These are phyloP conservation scores for Fraxinus excelsior DNA, from an alignment of 257 asterid genomes.

Conservation along the genomic window DNA sequence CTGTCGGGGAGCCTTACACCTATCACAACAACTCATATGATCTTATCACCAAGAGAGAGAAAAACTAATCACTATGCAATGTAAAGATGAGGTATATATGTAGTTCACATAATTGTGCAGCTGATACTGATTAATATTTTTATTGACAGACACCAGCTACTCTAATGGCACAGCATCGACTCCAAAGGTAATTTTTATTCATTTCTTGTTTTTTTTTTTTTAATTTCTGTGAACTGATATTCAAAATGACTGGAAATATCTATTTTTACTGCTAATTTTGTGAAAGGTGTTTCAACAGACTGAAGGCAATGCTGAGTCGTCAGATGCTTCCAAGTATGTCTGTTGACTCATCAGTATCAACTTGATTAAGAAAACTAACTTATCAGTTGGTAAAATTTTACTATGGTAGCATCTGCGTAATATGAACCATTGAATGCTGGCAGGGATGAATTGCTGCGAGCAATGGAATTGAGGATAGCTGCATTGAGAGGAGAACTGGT, in stretches of 20 bases:
- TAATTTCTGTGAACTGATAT: not conserved
- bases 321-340: constrained; percentile 86
- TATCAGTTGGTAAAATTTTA: not conserved
- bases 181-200: constrained; percentile 37
- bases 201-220: constrained; percentile 4
- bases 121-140: constrained; percentile 18
- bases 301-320: constrained; percentile 36
- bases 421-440: constrained; percentile 23
- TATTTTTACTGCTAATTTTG: constrained; percentile 22
- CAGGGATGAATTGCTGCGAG: constrained; percentile 90
- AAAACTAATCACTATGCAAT: constrained; percentile 5
- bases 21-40: constrained; percentile 7
- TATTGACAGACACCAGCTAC: constrained; percentile 37
- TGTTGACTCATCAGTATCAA: constrained; percentile 22
- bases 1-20: not conserved
- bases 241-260: constrained; percentile 3
- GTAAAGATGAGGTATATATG: not conserved
- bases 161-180: constrained; percentile 32
- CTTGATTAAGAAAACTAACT: constrained; percentile 11
- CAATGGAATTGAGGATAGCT: constrained; percentile 77
- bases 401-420: constrained; percentile 18
- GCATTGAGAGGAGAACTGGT: constrained; percentile 66
- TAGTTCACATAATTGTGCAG: not conserved
- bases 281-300: constrained; percentile 51
- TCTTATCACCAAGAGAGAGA: constrained; percentile 20